phyloP scores from a whole-genome alignment of 371 early-diverging fungal genomes.

The Zopfochytrium polystomum region DNA sequence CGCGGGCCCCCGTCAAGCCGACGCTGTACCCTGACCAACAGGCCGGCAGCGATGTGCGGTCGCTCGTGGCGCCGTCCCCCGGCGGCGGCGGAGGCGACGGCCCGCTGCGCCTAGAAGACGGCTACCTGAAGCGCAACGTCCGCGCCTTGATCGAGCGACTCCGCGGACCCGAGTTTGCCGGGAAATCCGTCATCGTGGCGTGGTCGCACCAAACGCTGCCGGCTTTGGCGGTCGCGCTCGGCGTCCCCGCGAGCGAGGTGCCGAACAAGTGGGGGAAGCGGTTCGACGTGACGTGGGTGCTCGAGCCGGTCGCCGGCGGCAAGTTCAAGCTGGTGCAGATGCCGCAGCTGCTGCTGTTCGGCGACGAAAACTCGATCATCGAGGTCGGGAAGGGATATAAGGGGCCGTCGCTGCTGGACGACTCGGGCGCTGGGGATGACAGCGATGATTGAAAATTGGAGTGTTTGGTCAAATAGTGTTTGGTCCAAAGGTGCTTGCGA shows the following conservation, averaged over 20 bases:
- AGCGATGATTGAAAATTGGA: too few species aligned
- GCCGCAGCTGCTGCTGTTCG: constrained; percentile 44
- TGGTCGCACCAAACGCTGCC: constrained; percentile 50
- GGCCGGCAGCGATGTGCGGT: too few species aligned
- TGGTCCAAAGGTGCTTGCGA: too few species aligned
- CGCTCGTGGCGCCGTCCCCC: background rate
- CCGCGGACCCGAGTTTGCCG: constrained; percentile 11
- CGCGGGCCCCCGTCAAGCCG: background rate
- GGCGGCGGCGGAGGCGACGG: background rate
- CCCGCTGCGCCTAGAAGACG: constrained; percentile 13
- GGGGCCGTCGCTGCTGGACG: too few species aligned
- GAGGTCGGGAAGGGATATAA: constrained; percentile 16
- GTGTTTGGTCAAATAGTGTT: too few species aligned
- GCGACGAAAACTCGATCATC: constrained; percentile 34
- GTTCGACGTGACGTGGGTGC: constrained; percentile 50
- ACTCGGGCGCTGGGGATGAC: too few species aligned
- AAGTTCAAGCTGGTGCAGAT: constrained; percentile 26
- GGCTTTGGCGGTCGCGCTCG: constrained; percentile 34
- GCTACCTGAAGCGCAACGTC: constrained; percentile 27
- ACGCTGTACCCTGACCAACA: background rate
- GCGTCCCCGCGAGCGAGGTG: constrained; percentile 25
- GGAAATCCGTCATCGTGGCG: constrained; percentile 34
- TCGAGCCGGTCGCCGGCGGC: constrained; percentile 10
- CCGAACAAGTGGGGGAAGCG: constrained; percentile 47
- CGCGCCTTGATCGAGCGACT: constrained; percentile 15